Conservation (phyloP, 192 early-diverging fungal genomes). For the Entrophospora sp. region DNA sequence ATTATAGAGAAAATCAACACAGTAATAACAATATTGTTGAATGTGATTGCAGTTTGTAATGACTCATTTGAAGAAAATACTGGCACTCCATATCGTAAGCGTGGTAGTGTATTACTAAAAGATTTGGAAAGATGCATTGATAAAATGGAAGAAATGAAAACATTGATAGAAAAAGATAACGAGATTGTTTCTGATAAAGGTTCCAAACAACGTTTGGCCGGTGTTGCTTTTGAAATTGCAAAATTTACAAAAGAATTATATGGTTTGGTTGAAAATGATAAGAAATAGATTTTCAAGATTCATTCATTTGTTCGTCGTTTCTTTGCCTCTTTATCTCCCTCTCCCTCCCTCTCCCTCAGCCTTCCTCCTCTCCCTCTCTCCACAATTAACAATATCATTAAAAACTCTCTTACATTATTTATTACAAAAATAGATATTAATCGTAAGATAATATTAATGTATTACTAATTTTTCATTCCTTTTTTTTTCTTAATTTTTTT, state of each 20-base stretch:
- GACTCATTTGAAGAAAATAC: constrained; percentile 35
- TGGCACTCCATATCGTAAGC: constrained; percentile 22
- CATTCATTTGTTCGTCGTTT: too few species aligned
- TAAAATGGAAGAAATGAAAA: constrained; percentile 51
- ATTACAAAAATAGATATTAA: too few species aligned
- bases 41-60: constrained; percentile 43
- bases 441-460: too few species aligned
- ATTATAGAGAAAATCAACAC: constrained; percentile 45
- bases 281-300: background rate
- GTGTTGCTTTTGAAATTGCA: constrained; percentile 82
- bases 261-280: constrained; percentile 36
- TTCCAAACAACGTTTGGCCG: constrained; percentile 76
- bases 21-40: constrained; percentile 52
- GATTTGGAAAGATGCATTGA: constrained; percentile 44
- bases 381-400: too few species aligned
- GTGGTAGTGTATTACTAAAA: constrained; percentile 52
- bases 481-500: too few species aligned
- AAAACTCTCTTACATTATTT: too few species aligned
- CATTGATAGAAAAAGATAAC: constrained; percentile 36
- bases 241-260: constrained; percentile 81
- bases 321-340: too few species aligned
- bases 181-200: constrained; percentile 48
- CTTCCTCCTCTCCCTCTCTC: too few species aligned
- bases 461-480: too few species aligned
- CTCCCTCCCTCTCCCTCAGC: too few species aligned